A percentile compares a stretch with the other conserved stretches of the same genome.
Evolutionary conservation across 2,329 filamentous ascomycete species (phyloP).

Genomic region (Podosphaera aphanis): DNA sequence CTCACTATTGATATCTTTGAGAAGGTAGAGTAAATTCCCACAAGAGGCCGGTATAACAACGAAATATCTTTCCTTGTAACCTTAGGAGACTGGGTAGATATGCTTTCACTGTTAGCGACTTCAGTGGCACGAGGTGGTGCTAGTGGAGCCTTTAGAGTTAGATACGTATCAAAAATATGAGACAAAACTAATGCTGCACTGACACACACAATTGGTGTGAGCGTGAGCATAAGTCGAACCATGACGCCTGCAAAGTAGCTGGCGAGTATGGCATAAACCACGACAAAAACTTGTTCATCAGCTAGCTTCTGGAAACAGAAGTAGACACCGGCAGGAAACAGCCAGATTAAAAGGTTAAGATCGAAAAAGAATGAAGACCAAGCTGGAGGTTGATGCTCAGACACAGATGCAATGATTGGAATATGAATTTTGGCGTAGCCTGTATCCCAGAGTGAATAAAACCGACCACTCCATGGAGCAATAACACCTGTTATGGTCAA

Average conservation of each 20-base stretch:
- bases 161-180: conserved; percentile 67
- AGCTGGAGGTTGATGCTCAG: conserved; percentile 93
- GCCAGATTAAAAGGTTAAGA: conserved; percentile 92
- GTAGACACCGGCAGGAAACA: conserved; percentile 95
- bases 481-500: conserved; percentile 78
- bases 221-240: conserved; percentile 93
- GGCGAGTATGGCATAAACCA: conserved; percentile 88
- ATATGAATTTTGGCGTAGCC: conserved; percentile 98
- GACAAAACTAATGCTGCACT: conserved; percentile 76
- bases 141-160: conserved; percentile 40
- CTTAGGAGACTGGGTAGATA: conserved; percentile 25
- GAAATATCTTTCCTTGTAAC: conserved; percentile 37
- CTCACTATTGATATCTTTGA: conserved; percentile 52
- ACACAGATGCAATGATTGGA: conserved; percentile 97
- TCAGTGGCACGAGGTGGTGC: conserved; percentile 14
- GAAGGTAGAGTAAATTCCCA: conserved; percentile 62
- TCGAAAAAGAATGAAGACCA: conserved; percentile 99
- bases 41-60: conserved; percentile 44
- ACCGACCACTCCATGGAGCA: conserved; percentile 91
- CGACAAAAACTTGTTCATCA: conserved; percentile 93
- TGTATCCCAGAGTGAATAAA: conserved; percentile 98
- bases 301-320: conserved; percentile 85
- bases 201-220: conserved; percentile 90
- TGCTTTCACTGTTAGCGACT: conserved; percentile 17
- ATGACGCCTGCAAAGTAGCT: conserved; percentile 99